Conservation (phyloP, 1,139 yeast species). For the Blastobotrys persicus region DNA sequence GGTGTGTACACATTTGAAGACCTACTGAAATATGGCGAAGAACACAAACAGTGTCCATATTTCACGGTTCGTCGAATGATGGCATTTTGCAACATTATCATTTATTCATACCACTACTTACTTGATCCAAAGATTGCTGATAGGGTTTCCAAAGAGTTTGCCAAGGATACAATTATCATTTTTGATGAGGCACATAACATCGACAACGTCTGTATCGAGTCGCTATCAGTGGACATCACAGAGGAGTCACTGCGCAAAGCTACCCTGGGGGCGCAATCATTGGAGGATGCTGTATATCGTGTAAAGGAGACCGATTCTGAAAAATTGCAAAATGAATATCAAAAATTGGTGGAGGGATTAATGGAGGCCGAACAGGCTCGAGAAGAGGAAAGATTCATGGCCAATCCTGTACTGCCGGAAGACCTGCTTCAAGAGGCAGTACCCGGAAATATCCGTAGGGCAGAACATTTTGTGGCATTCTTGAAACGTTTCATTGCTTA, state of each 20-base stretch:
- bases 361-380: constrained; percentile 71
- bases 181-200: constrained; percentile 99
- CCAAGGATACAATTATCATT: constrained; percentile 89
- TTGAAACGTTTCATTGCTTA: constrained; percentile 90
- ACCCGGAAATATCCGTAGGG: constrained; percentile 95
- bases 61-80: constrained; percentile 98
- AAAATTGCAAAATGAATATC: constrained; percentile 85
- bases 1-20: constrained; percentile 95
- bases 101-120: constrained; percentile 93
- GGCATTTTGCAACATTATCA: constrained; percentile 88
- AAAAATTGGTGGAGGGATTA: constrained; percentile 84
- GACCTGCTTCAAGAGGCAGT: constrained; percentile 89
- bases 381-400: constrained; percentile 78
- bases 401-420: constrained; percentile 81
- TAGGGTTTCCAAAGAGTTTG: constrained; percentile 85
- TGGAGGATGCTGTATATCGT: constrained; percentile 72
- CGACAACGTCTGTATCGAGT: constrained; percentile 96
- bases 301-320: constrained; percentile 81
- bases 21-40: constrained; percentile 70
- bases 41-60: constrained; percentile 85
- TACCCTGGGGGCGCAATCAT: constrained; percentile 73
- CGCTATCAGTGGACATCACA: constrained; percentile 81
- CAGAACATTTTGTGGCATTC: constrained; percentile 94
- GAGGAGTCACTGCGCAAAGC: constrained; percentile 81
- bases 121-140: constrained; percentile 97